Evolutionary conservation across 2,329 filamentous ascomycete genomes (phyloP), one percentile per base, ranked within the genome.

Genomic region (Colletotrichum chlorophyti): DNA sequence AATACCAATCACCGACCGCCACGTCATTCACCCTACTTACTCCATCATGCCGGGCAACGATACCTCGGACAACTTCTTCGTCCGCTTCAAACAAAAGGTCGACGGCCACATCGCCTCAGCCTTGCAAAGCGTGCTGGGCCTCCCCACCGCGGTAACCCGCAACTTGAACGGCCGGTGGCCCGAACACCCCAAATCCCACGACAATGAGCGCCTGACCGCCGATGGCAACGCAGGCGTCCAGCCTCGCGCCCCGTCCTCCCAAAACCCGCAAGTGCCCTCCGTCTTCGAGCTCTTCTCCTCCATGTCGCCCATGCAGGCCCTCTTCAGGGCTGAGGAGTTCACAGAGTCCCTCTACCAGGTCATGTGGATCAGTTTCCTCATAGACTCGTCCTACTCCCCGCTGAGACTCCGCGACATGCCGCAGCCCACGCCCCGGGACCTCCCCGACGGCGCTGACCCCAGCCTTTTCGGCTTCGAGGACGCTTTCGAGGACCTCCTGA

Each of bases 401-500:
- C 65, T 75, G 14, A 72, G 70, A 32, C 76, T 85, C 15, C 72
- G 72, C 41, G 66, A 75, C 54, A 72, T 84, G 7, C 75, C 71
- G 7, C 80, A 78, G 59, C 83, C 83, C 2, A 65, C 72, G 0
- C 82, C 82, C 1, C 73, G 68, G 7, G 80, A 80, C 61, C 70
- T 76, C 2, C 74, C 77, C 8, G 58, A 68, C 4, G 70, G 71
- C 40, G 60, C 71, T 27, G 73, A 78, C 53, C 42, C 69, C 11
- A 67, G 65, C 34, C 64, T 72, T 29, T 83, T 83, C 64, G 82
- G 79, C 8, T 86, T 83, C 62, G 74, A 79, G 27, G 82, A 85
- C 62, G 83, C 83, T 42, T 85, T 85, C 60, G 83, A 86, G 64
- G 83, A 86, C 61, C 76, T 86, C 14, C 72, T 86, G 11, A 71